phyloP scores from a whole-genome alignment of 1,139 yeast species.

The Scheffersomyces illinoinensis region DNA sequence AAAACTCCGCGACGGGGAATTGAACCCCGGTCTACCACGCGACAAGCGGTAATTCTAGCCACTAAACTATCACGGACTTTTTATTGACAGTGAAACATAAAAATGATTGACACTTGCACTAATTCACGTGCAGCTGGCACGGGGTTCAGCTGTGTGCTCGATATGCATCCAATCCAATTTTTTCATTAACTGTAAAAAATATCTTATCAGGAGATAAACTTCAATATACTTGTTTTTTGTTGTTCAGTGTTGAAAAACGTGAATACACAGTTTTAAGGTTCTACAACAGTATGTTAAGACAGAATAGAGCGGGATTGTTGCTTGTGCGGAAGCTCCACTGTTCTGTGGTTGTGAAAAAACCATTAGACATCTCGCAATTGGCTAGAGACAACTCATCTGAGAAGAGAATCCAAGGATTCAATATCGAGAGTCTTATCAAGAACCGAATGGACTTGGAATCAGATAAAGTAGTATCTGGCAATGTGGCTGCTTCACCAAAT shows the following conservation, averaged over 20 bases:
- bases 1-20: conserved; percentile 66
- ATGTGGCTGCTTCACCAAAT: background rate
- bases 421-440: conserved; percentile 1
- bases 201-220: background rate
- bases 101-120: too few species aligned
- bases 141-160: background rate
- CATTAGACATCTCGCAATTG: background rate
- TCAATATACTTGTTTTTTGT: too few species aligned
- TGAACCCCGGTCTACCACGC: conserved; percentile 72
- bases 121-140: background rate
- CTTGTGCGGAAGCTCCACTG: background rate
- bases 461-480: background rate
- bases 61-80: conserved; percentile 47
- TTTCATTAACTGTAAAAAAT: background rate
- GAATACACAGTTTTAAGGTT: background rate
- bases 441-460: background rate
- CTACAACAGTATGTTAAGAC: background rate
- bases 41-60: conserved; percentile 52
- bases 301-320: background rate
- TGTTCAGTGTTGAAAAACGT: background rate
- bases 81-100: too few species aligned
- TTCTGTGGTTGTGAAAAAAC: background rate
- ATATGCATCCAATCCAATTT: background rate
- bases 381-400: background rate
- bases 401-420: background rate